phyloP scores from a whole-genome alignment of 106 monocot genomes.

The Apostasia ramifera region DNA sequence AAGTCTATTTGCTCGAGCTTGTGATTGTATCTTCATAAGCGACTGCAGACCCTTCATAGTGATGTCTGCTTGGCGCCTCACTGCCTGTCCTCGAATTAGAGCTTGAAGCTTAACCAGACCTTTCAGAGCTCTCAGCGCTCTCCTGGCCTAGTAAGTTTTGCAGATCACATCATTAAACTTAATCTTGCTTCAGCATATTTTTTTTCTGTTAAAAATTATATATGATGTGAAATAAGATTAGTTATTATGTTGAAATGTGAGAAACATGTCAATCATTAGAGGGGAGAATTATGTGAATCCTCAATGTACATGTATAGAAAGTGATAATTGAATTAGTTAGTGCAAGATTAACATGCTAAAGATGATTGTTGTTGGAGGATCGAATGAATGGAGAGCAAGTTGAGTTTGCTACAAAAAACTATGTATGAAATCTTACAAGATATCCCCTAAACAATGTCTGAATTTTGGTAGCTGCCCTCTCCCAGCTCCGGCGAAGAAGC shows the following conservation, averaged over 20 bases:
- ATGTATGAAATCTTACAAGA: slow-evolving; percentile 39
- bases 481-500: slow-evolving; percentile 10
- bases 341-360: too few relatives aligned
- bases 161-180: background rate
- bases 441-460: slow-evolving; percentile 57
- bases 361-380: too few relatives aligned
- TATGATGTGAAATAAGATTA: too few relatives aligned
- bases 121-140: slow-evolving; percentile 47
- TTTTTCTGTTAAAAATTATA: too few relatives aligned
- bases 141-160: slow-evolving; percentile 31
- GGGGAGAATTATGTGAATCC: too few relatives aligned
- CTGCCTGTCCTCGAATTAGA: slow-evolving; percentile 48
- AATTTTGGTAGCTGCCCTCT: slow-evolving; percentile 50
- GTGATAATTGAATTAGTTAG: too few relatives aligned
- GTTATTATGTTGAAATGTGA: too few relatives aligned
- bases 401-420: too few relatives aligned
- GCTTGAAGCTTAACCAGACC: slow-evolving; percentile 62
- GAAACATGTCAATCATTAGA: too few relatives aligned
- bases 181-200: too few relatives aligned
- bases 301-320: too few relatives aligned
- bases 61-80: slow-evolving; percentile 34
- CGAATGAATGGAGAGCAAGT: too few relatives aligned
- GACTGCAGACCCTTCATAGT: slow-evolving; percentile 43
- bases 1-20: slow-evolving; percentile 22
- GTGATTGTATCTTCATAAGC: slow-evolving; percentile 50